Conservation (phyloP, 2,329 filamentous ascomycete species). For the Trichothecium roseum region DNA sequence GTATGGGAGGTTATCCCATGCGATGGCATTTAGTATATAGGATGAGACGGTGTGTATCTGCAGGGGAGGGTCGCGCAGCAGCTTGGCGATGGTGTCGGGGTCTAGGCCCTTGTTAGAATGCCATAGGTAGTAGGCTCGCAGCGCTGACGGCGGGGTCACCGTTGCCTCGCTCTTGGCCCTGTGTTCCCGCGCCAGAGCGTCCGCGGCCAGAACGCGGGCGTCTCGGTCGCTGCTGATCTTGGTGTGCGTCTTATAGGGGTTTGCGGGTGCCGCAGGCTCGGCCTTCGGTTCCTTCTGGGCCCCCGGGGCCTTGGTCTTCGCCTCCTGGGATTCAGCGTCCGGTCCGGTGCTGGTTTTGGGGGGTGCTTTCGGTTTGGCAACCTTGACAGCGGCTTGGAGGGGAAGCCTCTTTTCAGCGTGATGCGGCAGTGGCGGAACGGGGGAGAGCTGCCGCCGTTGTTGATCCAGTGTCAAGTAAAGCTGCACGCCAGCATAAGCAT, state of each 20-base stretch:
- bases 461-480: constrained; percentile 63
- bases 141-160: constrained; percentile 17
- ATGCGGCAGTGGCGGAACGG: constrained; percentile 59
- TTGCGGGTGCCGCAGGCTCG: not conserved
- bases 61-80: constrained; percentile 53
- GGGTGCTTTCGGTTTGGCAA: constrained; percentile 8
- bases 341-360: constrained; percentile 1
- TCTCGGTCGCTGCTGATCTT: constrained; percentile 19
- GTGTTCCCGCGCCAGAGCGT: constrained; percentile 26
- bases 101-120: constrained; percentile 37
- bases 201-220: constrained; percentile 30
- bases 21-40: constrained; percentile 50
- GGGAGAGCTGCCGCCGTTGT: constrained; percentile 54
- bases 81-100: constrained; percentile 36
- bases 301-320: not conserved
- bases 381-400: constrained; percentile 39
- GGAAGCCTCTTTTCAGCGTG: constrained; percentile 57
- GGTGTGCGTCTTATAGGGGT: constrained; percentile 1
- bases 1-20: constrained; percentile 38
- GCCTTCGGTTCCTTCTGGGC: not conserved
- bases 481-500: constrained; percentile 70
- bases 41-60: constrained; percentile 40
- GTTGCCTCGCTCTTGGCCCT: constrained; percentile 15
- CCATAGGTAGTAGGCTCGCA: constrained; percentile 59
- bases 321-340: not conserved